phyloP scores from a whole-genome alignment of 2,329 filamentous ascomycete species.

The Acarospora socialis region DNA sequence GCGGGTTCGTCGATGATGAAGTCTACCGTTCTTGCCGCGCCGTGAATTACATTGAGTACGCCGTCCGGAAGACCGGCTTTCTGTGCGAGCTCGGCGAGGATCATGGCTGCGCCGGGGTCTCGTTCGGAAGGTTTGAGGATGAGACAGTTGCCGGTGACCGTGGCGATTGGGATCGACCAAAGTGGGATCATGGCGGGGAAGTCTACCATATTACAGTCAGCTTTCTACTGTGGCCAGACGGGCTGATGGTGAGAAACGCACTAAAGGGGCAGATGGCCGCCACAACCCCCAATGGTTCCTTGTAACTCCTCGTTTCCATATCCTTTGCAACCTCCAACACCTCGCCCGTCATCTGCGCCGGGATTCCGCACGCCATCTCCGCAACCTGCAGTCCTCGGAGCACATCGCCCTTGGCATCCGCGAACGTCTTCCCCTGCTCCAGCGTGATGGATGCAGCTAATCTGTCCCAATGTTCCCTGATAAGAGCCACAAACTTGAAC shows the following conservation, averaged over 20 bases:
- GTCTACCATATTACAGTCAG: constrained; percentile 26
- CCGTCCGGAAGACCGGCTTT: constrained; percentile 52
- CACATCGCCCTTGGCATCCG: constrained; percentile 52
- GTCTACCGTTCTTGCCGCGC: constrained; percentile 49
- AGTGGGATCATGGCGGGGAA: constrained; percentile 59
- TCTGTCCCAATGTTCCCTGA: constrained; percentile 51
- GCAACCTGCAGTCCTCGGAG: constrained; percentile 52
- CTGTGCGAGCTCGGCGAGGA: constrained; percentile 47
- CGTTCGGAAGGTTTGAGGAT: constrained; percentile 54
- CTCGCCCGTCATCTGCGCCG: constrained; percentile 50
- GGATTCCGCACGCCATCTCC: constrained; percentile 53
- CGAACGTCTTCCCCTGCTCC: constrained; percentile 56
- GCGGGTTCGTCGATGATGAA: constrained; percentile 54
- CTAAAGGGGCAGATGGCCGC: constrained; percentile 54
- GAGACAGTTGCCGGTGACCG: constrained; percentile 49
- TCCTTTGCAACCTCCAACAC: constrained; percentile 57
- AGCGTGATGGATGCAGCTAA: constrained; percentile 51
- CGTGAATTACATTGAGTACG: constrained; percentile 54
- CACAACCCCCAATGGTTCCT: constrained; percentile 49
- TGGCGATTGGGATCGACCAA: constrained; percentile 51
- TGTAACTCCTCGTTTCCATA: constrained; percentile 54
- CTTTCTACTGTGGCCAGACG: neutral
- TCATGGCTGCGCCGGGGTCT: constrained; percentile 51
- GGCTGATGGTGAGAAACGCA: constrained; percentile 18
- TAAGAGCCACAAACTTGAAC: constrained; percentile 51